A percentile compares a stretch with the other conserved stretches of the same genome.
phyloP scores from a whole-genome alignment of 2,329 filamentous ascomycete genomes.

The Simplicillium sp. region DNA sequence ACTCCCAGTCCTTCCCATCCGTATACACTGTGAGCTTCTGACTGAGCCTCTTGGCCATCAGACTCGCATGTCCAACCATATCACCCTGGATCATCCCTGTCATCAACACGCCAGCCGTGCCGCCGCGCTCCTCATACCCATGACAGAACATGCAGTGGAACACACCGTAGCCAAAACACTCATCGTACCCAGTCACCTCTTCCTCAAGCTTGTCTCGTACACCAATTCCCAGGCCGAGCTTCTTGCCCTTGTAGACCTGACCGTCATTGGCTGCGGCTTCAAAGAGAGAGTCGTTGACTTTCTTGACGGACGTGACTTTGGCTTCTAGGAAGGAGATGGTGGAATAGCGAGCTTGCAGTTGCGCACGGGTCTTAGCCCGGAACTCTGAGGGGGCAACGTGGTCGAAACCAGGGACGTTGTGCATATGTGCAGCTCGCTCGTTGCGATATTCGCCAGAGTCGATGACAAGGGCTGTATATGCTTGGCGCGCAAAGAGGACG shows the following conservation, averaged over 20 bases:
- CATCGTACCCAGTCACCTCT: slow-evolving; percentile 40
- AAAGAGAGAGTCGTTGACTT: slow-evolving; percentile 18
- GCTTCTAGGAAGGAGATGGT: slow-evolving; percentile 17
- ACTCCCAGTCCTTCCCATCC: slow-evolving; percentile 24
- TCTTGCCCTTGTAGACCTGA: slow-evolving; percentile 34
- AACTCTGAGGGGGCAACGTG: slow-evolving; percentile 24
- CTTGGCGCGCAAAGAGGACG: slow-evolving; percentile 37
- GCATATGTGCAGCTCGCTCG: slow-evolving; percentile 34
- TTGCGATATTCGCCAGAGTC: slow-evolving; percentile 43
- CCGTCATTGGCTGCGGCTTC: slow-evolving; percentile 30
- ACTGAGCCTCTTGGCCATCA: slow-evolving; percentile 33
- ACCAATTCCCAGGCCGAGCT: slow-evolving; percentile 46
- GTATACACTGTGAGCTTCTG: slow-evolving; percentile 40
- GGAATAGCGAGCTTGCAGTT: slow-evolving; percentile 23
- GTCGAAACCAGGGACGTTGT: slow-evolving; percentile 31
- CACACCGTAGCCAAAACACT: slow-evolving; percentile 45
- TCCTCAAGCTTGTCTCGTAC: slow-evolving; percentile 37
- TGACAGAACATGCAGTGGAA: slow-evolving; percentile 54
- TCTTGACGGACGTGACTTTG: slow-evolving; percentile 15
- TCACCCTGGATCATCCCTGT: slow-evolving; percentile 21
- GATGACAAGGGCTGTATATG: slow-evolving; percentile 35
- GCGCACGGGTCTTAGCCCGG: slow-evolving; percentile 20
- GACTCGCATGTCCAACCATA: slow-evolving; percentile 27
- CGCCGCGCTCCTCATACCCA: slow-evolving; percentile 46
- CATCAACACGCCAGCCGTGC: slow-evolving; percentile 34